phyloP scores from a whole-genome alignment of 1,284 basidiomycete species.

The Exobasidium rhododendri region DNA sequence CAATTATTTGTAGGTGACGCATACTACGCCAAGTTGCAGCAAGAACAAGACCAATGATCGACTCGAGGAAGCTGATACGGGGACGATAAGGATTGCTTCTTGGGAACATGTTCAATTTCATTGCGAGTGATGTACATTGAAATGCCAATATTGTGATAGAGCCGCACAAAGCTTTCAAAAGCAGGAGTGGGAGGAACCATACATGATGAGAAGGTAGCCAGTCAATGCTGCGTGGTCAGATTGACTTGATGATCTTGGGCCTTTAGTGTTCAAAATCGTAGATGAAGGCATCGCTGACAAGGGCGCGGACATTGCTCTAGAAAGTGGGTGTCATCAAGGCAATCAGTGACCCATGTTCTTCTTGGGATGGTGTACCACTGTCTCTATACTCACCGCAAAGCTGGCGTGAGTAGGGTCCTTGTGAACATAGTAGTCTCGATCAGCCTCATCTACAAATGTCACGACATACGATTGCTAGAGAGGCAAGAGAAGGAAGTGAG shows the following conservation, averaged over 20 bases:
- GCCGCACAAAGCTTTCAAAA: no score
- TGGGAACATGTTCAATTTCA: slow-evolving; percentile 2
- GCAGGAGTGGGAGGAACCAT: no score
- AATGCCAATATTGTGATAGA: background rate
- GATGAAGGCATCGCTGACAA: slow-evolving; percentile 28
- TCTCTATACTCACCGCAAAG: slow-evolving; percentile 21
- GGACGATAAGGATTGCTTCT: background rate
- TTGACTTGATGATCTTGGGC: background rate
- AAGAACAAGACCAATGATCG: slow-evolving; percentile 22
- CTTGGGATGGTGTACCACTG: background rate
- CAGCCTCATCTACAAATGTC: slow-evolving; percentile 26
- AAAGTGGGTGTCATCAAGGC: background rate
- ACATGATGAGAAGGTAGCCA: no score
- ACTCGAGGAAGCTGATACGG: no score
- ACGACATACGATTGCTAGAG: slow-evolving; percentile 19
- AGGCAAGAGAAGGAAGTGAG: background rate
- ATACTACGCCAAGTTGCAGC: slow-evolving; percentile 48
- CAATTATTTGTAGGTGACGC: slow-evolving; percentile 20
- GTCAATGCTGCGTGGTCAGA: no score
- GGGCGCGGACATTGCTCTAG: slow-evolving; percentile 20
- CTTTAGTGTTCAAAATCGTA: slow-evolving; percentile 28
- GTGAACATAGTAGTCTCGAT: slow-evolving; percentile 31
- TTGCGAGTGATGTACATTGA: background rate
- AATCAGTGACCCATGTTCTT: background rate
- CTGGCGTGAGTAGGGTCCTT: slow-evolving; percentile 28